phyloP scores from a whole-genome alignment of 495 filamentous ascomycete genomes.

The Podospora comata region DNA sequence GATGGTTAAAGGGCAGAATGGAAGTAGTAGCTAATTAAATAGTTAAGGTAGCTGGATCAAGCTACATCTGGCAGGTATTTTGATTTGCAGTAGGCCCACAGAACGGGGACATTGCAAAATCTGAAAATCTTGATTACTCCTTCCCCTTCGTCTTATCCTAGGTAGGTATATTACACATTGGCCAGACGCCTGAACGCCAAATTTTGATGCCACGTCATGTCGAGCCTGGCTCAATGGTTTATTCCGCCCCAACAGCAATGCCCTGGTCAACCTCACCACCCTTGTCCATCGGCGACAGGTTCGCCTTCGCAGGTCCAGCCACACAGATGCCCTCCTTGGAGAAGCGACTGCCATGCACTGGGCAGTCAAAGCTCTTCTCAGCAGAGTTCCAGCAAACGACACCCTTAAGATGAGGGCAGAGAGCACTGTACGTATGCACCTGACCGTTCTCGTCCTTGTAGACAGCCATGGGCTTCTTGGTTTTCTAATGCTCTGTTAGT shows the following conservation, averaged over 20 bases:
- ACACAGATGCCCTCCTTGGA: constrained; percentile 51
- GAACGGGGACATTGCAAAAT: too few species aligned
- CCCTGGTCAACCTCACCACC: constrained; percentile 23
- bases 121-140: too few species aligned
- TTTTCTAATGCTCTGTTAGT: background rate
- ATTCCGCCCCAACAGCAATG: constrained; percentile 1
- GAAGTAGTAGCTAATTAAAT: too few species aligned
- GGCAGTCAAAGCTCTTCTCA: constrained; percentile 57
- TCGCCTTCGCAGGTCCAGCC: constrained; percentile 48
- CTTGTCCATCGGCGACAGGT: constrained; percentile 28
- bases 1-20: too few species aligned
- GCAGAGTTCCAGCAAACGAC: constrained; percentile 54
- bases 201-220: background rate
- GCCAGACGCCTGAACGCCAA: background rate
- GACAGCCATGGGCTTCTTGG: constrained; percentile 47
- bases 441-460: constrained; percentile 57
- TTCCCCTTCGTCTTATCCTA: background rate
- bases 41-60: too few species aligned
- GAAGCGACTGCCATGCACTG: constrained; percentile 55
- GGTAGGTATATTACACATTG: background rate
- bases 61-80: too few species aligned
- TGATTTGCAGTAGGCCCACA: too few species aligned
- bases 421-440: constrained; percentile 47
- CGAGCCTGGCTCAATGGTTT: background rate
- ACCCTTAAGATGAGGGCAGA: constrained; percentile 57